A percentile compares a stretch with the other conserved stretches of the same genome.
phyloP scores from a whole-genome alignment of 805 yeast genomes.

The Lachancea meyersii region DNA sequence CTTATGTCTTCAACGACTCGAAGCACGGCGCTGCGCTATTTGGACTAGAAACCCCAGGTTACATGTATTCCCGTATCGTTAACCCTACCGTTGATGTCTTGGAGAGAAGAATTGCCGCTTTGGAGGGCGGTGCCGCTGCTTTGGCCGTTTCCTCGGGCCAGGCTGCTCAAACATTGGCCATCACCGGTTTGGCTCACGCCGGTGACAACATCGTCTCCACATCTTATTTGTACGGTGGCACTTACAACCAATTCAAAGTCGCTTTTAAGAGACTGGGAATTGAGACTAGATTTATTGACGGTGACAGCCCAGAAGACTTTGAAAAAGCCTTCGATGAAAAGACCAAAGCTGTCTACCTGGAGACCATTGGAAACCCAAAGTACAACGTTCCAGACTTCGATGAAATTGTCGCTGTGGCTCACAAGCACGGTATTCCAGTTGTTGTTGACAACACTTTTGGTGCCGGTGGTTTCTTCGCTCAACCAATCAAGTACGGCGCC shows the following conservation, averaged over 20 bases:
- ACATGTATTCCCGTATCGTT: conserved; percentile 81
- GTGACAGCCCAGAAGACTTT: conserved; percentile 68
- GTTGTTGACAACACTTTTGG: conserved; percentile 96
- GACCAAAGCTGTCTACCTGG: conserved; percentile 86
- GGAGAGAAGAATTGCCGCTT: conserved; percentile 86
- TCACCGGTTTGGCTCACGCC: conserved; percentile 72
- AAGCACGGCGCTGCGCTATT: conserved; percentile 89
- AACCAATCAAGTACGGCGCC: conserved; percentile 84
- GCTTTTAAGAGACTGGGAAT: conserved; percentile 86
- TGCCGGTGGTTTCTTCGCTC: conserved; percentile 86
- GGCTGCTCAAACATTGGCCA: conserved; percentile 86
- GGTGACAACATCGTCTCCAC: conserved; percentile 91
- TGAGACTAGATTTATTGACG: conserved; percentile 76
- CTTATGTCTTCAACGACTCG: conserved; percentile 81
- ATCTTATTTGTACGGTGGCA: conserved; percentile 88
- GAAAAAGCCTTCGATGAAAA: conserved; percentile 69
- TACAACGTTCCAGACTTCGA: conserved; percentile 90
- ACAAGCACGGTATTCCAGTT: conserved; percentile 79
- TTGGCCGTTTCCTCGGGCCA: conserved; percentile 92
- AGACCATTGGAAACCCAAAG: conserved; percentile 88
- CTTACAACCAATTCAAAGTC: conserved; percentile 91
- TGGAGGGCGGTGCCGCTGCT: conserved; percentile 90
- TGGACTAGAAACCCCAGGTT: conserved; percentile 77
- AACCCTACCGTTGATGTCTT: conserved; percentile 92
- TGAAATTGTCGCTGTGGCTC: conserved; percentile 67